Percentiles rank a stretch among this genome's conserved stretches.
These are phyloP conservation scores for Penicillium pulvis DNA, from an alignment of 495 filamentous ascomycete genomes.

Conservation along the genomic window DNA sequence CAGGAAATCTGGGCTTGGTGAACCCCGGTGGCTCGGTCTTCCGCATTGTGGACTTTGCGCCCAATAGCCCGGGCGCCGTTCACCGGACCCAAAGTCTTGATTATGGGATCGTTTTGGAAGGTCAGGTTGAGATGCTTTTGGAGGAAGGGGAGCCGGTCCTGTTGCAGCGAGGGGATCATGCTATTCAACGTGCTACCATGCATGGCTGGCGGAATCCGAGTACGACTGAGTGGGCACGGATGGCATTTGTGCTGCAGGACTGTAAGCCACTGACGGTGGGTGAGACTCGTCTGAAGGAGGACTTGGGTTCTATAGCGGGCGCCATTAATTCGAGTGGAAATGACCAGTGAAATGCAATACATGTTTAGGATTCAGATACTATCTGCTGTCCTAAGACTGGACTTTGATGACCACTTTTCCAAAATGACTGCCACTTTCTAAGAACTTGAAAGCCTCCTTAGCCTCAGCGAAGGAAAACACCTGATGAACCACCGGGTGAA, in stretches of 20 bases:
- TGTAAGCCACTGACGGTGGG: slow-evolving; percentile 43
- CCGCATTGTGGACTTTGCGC: slow-evolving; percentile 66
- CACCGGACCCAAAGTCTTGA: slow-evolving; percentile 75
- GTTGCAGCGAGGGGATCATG: slow-evolving; percentile 70
- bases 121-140: slow-evolving; percentile 71
- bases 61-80: slow-evolving; percentile 61
- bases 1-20: slow-evolving; percentile 43
- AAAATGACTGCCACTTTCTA: slow-evolving; percentile 73
- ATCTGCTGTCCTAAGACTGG: slow-evolving; percentile 10
- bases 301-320: slow-evolving; percentile 39
- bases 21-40: slow-evolving; percentile 55
- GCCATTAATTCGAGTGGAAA: slow-evolving; percentile 47
- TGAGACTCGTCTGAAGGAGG: slow-evolving; percentile 49
- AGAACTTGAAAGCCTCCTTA: slow-evolving; percentile 51
- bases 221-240: slow-evolving; percentile 52
- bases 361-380: background rate
- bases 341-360: slow-evolving; percentile 25
- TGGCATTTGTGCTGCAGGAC: slow-evolving; percentile 61
- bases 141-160: slow-evolving; percentile 64
- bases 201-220: slow-evolving; percentile 48
- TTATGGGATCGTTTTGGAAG: slow-evolving; percentile 78
- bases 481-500: slow-evolving; percentile 64
- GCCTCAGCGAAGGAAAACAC: slow-evolving; percentile 58
- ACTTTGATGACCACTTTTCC: slow-evolving; percentile 73
- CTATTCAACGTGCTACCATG: slow-evolving; percentile 61